phyloP scores from a whole-genome alignment of 2,329 filamentous ascomycete species.

The Botrytis fabae region DNA sequence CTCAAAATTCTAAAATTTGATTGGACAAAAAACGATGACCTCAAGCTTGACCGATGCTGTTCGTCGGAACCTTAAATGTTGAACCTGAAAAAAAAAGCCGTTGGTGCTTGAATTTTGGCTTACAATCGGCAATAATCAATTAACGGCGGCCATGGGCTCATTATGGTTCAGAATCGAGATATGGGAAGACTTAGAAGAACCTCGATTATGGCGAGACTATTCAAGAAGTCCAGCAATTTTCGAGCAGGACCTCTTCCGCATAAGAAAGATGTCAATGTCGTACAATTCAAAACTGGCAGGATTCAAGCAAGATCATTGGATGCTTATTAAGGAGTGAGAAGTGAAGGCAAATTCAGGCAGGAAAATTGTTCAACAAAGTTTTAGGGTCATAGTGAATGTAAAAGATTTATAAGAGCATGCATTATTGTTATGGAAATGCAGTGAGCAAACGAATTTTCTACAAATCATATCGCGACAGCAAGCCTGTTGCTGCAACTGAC shows the following conservation, averaged over 20 bases:
- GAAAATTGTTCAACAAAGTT: neutral
- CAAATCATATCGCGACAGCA: neutral
- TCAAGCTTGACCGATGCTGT: neutral
- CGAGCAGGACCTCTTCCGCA: neutral
- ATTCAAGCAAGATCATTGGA: neutral
- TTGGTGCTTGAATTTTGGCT: neutral
- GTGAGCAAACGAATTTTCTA: neutral
- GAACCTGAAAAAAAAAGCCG: no score
- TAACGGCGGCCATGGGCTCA: neutral
- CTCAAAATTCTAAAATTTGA: neutral
- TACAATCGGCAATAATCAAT: neutral
- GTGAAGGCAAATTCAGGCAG: neutral
- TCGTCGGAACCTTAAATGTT: neutral
- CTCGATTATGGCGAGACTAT: neutral
- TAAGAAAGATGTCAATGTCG: neutral
- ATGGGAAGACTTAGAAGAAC: neutral
- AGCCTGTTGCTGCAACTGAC: conserved; percentile 1
- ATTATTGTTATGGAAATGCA: neutral
- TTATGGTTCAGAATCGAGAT: neutral
- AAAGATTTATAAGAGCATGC: neutral
- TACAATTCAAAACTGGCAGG: neutral
- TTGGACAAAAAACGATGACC: neutral
- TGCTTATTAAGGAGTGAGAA: neutral
- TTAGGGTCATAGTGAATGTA: neutral
- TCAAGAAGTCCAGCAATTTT: neutral